phyloP scores from a whole-genome alignment of 495 filamentous ascomycete species.

The Eremomyces bilateralis region DNA sequence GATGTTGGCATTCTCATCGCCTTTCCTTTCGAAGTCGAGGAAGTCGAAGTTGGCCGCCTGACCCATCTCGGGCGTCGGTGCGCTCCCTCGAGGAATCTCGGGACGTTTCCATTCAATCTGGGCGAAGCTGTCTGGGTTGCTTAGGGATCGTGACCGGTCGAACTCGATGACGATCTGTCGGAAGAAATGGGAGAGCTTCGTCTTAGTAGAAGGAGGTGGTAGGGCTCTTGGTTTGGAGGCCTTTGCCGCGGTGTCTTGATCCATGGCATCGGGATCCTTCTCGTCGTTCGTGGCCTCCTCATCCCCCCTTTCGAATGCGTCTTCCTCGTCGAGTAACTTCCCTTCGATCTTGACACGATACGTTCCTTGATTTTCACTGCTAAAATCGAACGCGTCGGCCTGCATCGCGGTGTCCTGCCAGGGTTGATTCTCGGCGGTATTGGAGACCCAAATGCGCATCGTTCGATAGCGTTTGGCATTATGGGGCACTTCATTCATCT shows the following conservation, averaged over 20 bases:
- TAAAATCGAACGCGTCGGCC: slow-evolving; percentile 54
- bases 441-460: slow-evolving; percentile 84
- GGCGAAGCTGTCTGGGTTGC: slow-evolving; percentile 33
- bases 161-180: slow-evolving; percentile 77
- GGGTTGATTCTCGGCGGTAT: slow-evolving; percentile 81
- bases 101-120: slow-evolving; percentile 51
- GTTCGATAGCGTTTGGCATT: slow-evolving; percentile 66
- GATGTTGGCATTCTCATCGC: slow-evolving; percentile 82
- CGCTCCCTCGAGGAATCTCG: slow-evolving; percentile 21
- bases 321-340: slow-evolving; percentile 34
- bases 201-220: slow-evolving; percentile 22
- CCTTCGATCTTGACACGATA: slow-evolving; percentile 90
- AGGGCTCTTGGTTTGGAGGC: slow-evolving; percentile 17
- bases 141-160: slow-evolving; percentile 36
- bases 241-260: slow-evolving; percentile 35
- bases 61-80: not conserved
- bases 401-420: slow-evolving; percentile 58
- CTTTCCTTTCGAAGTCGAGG: slow-evolving; percentile 71
- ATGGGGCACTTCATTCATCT: slow-evolving; percentile 67
- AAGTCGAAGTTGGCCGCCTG: slow-evolving; percentile 60
- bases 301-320: slow-evolving; percentile 34
- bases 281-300: slow-evolving; percentile 32
- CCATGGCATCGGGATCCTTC: slow-evolving; percentile 33
- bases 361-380: slow-evolving; percentile 39
- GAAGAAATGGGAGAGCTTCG: slow-evolving; percentile 86